Base-by-base conservation (phyloP, 1,284 basidiomycete genomes). In the Ceratobasidium theobromae region DNA sequence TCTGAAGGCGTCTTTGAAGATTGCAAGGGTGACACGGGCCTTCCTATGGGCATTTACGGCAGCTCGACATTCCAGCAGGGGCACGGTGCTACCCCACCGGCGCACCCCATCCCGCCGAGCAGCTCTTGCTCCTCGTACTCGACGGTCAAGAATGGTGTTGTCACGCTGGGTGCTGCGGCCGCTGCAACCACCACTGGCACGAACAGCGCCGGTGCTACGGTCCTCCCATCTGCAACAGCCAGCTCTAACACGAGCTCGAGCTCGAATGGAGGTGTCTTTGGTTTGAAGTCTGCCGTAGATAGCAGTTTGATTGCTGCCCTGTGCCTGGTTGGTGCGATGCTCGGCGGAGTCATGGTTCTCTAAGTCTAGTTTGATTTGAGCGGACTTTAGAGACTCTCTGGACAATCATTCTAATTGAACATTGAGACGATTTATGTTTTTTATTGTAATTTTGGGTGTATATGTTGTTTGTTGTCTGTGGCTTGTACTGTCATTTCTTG, bases 31-130 rank as follows among this genome's bases (percentile, higher is more conserved):
- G 76, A 82, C 82, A 53, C 52, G 74, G 71, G 46, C 38, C 65
- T 62, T 6, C 86, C 81, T 8, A 86, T 86, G 84, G 88, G 88
- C 43, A 83, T 90, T 5, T 89, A 89, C 72, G 83, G 82, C 41
- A 76, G 76, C 2, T 86, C 84, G 6, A 87, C 85, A 0, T 89
- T 86, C 77, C 75, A 80, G 73, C 89, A 89, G 76, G 86, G 85
- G 49, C 77, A 86, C 57, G 78, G 82, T 0, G 73, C 71, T 0
- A 89, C 85, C 1, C 87, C 89, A 2, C 70, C 78, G 4, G 78
- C 86, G 4, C 86, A 89, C 72, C 80, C 86, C 1, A 76, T 78
- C 0, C 85, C 83, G 1, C 45, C 57, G 5, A 62, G 57, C 57
- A 51, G 46, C 46, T 23, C 30, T 32, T 62, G 57, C 46, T 49